phyloP scores from a whole-genome alignment of 192 early-diverging fungal species.

The Diversispora epigaea region DNA sequence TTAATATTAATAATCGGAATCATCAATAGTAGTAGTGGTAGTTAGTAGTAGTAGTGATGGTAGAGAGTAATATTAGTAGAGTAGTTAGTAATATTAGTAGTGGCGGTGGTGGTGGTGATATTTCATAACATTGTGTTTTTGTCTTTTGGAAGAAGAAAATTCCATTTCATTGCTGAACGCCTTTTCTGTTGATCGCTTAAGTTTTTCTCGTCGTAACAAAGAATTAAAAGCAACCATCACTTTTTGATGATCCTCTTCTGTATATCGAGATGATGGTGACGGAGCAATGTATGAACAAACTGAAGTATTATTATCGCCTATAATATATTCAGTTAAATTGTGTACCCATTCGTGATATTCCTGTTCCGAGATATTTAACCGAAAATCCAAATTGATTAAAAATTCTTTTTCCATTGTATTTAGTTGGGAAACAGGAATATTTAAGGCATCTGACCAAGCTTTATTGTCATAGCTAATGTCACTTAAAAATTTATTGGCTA shows the following conservation, averaged over 20 bases:
- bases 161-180: constrained; percentile 25
- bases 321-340: not conserved
- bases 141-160: constrained; percentile 25
- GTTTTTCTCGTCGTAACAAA: too few species aligned
- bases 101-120: not conserved
- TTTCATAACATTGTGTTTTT: not conserved
- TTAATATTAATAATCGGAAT: too few species aligned
- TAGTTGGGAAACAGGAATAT: constrained; percentile 75
- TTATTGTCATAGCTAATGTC: constrained; percentile 90
- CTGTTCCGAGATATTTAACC: constrained; percentile 63
- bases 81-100: not conserved
- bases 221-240: not conserved
- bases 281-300: not conserved
- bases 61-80: too few species aligned
- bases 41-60: too few species aligned
- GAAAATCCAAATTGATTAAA: constrained; percentile 70
- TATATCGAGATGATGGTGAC: not conserved
- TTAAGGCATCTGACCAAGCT: constrained; percentile 86
- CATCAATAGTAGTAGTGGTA: too few species aligned
- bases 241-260: too few species aligned
- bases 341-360: constrained; percentile 71
- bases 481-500: constrained; percentile 82
- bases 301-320: not conserved
- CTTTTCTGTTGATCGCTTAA: constrained; percentile 20
- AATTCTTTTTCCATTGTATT: constrained; percentile 90